Base-by-base conservation (phyloP, 192 early-diverging fungal genomes). In the Oehlia diaphana region DNA sequence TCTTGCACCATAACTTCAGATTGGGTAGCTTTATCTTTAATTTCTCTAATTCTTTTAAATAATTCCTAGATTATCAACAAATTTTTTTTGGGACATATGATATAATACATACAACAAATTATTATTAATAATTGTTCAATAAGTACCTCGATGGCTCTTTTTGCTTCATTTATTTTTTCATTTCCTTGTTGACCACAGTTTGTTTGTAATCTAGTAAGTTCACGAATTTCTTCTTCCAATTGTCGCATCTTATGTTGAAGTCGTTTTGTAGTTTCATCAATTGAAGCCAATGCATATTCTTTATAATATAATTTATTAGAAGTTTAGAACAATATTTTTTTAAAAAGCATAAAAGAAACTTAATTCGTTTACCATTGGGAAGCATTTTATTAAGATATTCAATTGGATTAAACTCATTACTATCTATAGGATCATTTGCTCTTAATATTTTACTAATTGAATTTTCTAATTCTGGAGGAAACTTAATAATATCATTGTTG, bases 1-100 rank as follows among this genome's bases (percentile, higher is more conserved):
- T 97, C 96, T 21, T 94, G 91, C 0, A 99, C 96, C 89, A 93
- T 93, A 19, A 89, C 84, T 70, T 98, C 96, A 0, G 96, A 96
- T 61, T 91, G 89, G 0, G 90, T 87, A 21, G 98, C 95, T 82
- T 96, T 94, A 66, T 91, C 86, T 69, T 93, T 92, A 82, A 99
- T 98, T 69, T 90, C 89, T 63, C 92, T 92, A 21, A 98, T 95
- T 35, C 91, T 90, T 16, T 87, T 85, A 84, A 94, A 94, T 47
- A 99, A 83, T 64, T 88, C 85, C 94, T 96, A 83, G 53, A 69
- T 12, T 19, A 21, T 23, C 9, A 19, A 63, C 10, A n/a, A 37
- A 47, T 47, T 47, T 47, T 47, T 42, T 42, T 42, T 47, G 44
- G 44, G 44, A 42, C 39, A 42, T 7, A 3, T 37, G 37, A 14